Conservation (phyloP, 176 grass and related monocot species). For the Rhipidocladum racemiflorum region DNA sequence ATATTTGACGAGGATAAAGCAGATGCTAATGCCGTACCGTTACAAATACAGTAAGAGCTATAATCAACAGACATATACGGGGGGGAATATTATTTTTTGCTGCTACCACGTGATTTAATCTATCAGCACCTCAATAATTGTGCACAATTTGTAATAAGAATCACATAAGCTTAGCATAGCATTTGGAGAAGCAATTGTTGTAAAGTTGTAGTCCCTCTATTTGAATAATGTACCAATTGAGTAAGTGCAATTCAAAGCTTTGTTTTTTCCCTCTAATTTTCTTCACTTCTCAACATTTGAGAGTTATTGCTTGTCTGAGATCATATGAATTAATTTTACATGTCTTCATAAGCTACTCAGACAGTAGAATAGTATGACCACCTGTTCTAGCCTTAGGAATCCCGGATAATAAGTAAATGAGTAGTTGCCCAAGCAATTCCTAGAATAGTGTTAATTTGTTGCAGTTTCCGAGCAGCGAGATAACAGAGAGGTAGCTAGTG, state of each 20-base stretch:
- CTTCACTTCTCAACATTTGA: background rate
- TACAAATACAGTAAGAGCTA: slow-evolving; percentile 36
- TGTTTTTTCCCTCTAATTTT: background rate
- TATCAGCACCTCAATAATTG: background rate
- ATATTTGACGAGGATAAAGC: slow-evolving; percentile 63
- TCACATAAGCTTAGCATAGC: background rate
- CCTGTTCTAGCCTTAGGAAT: background rate
- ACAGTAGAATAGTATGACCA: too few species aligned
- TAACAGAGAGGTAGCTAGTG: background rate
- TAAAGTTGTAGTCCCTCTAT: background rate
- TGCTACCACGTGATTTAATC: background rate
- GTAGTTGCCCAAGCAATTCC: background rate
- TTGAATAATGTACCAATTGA: background rate
- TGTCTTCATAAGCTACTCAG: background rate
- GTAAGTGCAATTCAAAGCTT: background rate
- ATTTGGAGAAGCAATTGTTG: background rate
- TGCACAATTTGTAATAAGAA: background rate
- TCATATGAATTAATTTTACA: background rate
- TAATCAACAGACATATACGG: background rate
- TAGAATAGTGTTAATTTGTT: background rate
- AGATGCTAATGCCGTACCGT: slow-evolving; percentile 21
- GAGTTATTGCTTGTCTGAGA: background rate
- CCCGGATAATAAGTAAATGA: background rate
- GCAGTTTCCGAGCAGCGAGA: background rate
- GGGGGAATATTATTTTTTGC: background rate